phyloP scores from a whole-genome alignment of 2,329 filamentous ascomycete species.

The Fusarium albidum region DNA sequence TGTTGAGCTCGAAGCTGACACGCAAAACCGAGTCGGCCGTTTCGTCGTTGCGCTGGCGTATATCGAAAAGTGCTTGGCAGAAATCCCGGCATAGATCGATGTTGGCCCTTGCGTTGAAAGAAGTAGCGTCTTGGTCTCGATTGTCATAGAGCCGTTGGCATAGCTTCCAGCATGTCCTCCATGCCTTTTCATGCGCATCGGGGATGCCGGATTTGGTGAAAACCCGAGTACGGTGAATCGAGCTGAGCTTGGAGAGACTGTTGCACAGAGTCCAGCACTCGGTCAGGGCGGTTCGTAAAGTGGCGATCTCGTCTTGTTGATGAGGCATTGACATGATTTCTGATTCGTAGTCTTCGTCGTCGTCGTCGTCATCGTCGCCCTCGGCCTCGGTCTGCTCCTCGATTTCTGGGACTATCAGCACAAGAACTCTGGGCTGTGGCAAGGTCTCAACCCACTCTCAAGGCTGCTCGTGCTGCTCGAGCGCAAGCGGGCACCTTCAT shows the following conservation, averaged over 20 bases:
- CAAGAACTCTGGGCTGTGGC: background rate
- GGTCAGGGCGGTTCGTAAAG: conserved; percentile 78
- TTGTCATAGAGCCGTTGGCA: conserved; percentile 90
- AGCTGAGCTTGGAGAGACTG: conserved; percentile 84
- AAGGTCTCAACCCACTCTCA: conserved; percentile 66
- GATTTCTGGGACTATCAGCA: conserved; percentile 56
- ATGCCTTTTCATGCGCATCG: conserved; percentile 84
- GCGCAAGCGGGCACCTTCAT: conserved; percentile 62
- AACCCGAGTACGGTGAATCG: conserved; percentile 80
- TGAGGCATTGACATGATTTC: conserved; percentile 50
- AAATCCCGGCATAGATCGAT: conserved; percentile 91
- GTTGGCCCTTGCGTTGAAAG: conserved; percentile 75
- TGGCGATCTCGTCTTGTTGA: conserved; percentile 69
- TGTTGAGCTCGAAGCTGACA: conserved; percentile 95
- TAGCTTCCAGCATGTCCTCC: conserved; percentile 93
- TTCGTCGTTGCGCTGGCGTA: conserved; percentile 80
- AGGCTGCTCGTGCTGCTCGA: conserved; percentile 78
- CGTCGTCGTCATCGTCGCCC: conserved; percentile 60
- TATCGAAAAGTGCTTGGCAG: conserved; percentile 89
- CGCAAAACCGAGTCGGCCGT: conserved; percentile 84
- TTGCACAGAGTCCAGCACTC: conserved; percentile 97
- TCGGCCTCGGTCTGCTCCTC: conserved; percentile 62
- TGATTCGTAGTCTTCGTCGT: conserved; percentile 62
- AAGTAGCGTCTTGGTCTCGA: conserved; percentile 72
- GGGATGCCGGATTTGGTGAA: conserved; percentile 79